Conservation (phyloP, 1,139 yeast genomes). For the Petasospora fabianii region DNA sequence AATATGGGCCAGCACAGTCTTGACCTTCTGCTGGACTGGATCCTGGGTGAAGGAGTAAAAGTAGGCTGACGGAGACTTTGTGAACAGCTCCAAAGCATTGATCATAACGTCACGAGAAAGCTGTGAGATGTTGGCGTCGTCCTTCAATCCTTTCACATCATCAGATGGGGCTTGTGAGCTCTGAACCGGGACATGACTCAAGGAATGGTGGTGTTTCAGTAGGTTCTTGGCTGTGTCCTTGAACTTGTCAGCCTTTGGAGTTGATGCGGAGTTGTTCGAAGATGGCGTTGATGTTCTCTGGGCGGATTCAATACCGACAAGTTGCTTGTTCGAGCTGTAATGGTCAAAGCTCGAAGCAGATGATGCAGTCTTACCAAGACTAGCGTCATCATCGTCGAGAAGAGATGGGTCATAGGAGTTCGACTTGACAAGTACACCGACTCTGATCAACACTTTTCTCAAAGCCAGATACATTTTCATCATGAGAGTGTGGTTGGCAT, state of each 20-base stretch:
- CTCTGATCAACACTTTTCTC: slow-evolving; percentile 22
- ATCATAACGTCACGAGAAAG: slow-evolving; percentile 27
- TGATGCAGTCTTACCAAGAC: slow-evolving; percentile 19
- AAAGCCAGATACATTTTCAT: slow-evolving; percentile 19
- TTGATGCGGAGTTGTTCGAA: slow-evolving; percentile 14
- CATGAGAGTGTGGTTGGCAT: slow-evolving; percentile 14
- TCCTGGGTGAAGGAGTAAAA: slow-evolving; percentile 19
- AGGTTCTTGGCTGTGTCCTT: slow-evolving; percentile 24
- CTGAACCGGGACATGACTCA: slow-evolving; percentile 12
- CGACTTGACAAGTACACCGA: slow-evolving; percentile 18
- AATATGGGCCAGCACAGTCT: slow-evolving; percentile 11
- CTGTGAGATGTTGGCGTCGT: slow-evolving; percentile 14
- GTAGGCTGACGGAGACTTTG: slow-evolving; percentile 26
- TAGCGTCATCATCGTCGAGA: slow-evolving; percentile 21
- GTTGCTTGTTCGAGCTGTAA: slow-evolving; percentile 9
- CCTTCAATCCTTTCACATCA: no score
- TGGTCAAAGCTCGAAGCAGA: slow-evolving; percentile 19
- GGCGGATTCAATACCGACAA: slow-evolving; percentile 6
- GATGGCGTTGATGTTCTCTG: slow-evolving; percentile 18
- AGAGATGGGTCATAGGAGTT: slow-evolving; percentile 18
- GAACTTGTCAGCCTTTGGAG: slow-evolving; percentile 25
- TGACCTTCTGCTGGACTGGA: slow-evolving; percentile 18
- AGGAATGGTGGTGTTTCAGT: slow-evolving; percentile 22
- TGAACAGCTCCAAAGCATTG: slow-evolving; percentile 26
- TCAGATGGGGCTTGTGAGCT: neutral